phyloP scores from a whole-genome alignment of 2,329 filamentous ascomycete genomes.

The Paraphaeosphaeria minitans region DNA sequence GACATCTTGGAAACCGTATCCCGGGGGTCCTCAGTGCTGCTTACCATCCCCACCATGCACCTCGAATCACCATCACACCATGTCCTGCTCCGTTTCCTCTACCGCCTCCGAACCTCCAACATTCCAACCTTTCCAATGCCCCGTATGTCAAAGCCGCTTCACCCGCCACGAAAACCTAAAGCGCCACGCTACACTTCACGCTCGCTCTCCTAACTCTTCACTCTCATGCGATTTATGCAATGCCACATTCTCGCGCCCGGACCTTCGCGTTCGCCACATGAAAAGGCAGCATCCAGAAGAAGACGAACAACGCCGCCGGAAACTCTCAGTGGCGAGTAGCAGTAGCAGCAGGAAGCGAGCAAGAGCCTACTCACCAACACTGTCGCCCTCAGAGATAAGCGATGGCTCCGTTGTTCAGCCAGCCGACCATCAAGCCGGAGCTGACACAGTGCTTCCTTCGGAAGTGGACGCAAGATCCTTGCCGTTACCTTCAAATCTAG shows the following conservation, averaged over 20 bases:
- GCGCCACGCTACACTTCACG: slow-evolving; percentile 25
- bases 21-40: not conserved
- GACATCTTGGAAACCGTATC: not conserved
- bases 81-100: slow-evolving; percentile 7
- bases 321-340: slow-evolving; percentile 9
- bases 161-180: slow-evolving; percentile 30
- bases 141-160: slow-evolving; percentile 27
- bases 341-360: slow-evolving; percentile 1
- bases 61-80: slow-evolving; percentile 4
- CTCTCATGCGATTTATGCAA: slow-evolving; percentile 23
- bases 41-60: not conserved
- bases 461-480: not conserved
- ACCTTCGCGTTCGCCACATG: slow-evolving; percentile 26
- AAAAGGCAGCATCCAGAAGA: slow-evolving; percentile 24
- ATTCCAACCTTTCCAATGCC: slow-evolving; percentile 26
- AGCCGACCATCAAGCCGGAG: not conserved
- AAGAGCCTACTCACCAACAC: not conserved
- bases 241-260: slow-evolving; percentile 25
- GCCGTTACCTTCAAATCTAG: not conserved
- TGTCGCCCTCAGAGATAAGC: not conserved
- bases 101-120: slow-evolving; percentile 4
- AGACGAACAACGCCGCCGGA: slow-evolving; percentile 12
- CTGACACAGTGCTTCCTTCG: not conserved
- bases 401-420: not conserved
- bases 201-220: slow-evolving; percentile 16